Evolutionary conservation across 352 stramenopile species (phyloP).

Genomic region (Globisporangium okanoganense): DNA sequence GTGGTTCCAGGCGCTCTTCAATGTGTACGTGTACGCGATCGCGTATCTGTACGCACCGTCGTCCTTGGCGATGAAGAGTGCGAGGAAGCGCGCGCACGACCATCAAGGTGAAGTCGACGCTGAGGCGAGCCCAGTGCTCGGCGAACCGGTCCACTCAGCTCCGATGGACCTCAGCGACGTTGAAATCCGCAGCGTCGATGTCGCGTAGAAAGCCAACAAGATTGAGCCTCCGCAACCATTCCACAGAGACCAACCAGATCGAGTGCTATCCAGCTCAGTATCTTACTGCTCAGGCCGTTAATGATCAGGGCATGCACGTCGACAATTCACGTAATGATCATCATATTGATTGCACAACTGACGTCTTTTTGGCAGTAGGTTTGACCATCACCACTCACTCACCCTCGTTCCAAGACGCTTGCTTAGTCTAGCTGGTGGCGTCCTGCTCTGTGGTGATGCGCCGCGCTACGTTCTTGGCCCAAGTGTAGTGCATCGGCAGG

Average conservation of each 20-base stretch:
- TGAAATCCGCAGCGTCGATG: neutral
- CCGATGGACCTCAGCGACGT: conserved; percentile 9
- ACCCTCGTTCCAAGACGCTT: neutral
- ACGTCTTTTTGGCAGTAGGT: too few relatives aligned
- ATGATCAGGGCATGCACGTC: too few relatives aligned
- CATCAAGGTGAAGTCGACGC: conserved; percentile 18
- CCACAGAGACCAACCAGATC: too few relatives aligned
- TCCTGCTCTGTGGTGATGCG: conserved; percentile 32
- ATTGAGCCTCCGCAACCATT: too few relatives aligned
- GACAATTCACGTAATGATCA: neutral
- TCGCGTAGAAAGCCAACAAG: conserved; percentile 1
- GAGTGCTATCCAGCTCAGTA: too few relatives aligned
- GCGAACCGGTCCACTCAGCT: neutral
- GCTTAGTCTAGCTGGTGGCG: conserved; percentile 19
- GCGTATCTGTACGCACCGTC: conserved; percentile 59
- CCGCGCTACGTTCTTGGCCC: conserved; percentile 27
- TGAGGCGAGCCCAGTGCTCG: conserved; percentile 22
- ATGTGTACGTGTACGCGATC: conserved; percentile 54
- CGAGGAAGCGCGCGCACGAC: conserved; percentile 20
- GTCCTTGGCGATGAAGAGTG: conserved; percentile 24
- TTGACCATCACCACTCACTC: neutral
- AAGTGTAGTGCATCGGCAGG: conserved; percentile 63
- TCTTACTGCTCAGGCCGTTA: too few relatives aligned
- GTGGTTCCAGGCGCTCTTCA: conserved; percentile 46
- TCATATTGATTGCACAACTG: neutral